Base-by-base conservation (phyloP, 2,329 filamentous ascomycete species). In the Aureobasidium sp. region DNA sequence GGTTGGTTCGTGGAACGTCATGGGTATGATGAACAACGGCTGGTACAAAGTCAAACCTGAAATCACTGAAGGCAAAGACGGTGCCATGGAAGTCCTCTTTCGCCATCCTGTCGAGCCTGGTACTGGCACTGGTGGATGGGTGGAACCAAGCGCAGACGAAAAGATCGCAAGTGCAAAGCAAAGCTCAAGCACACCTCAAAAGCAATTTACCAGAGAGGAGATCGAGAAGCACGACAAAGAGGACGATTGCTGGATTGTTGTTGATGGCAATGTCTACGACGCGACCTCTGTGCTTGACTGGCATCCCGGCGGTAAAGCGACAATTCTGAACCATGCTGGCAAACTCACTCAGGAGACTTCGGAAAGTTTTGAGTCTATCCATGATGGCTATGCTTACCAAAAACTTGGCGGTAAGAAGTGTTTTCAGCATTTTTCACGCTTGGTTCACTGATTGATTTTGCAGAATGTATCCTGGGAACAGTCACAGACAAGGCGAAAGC, bases 1-100 rank as follows among this genome's bases (percentile, higher is more conserved):
- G 52, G 10, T 44, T n/a, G 54, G 54, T 3, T 70, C 68, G 4
- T 82, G 79, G 79, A 82, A 81, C 62, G 71, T 79, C 1, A 74
- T 78, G 75, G 79, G 77, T 10, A 81, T 82, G 78, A 81, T 83
- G 79, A 83, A 82, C 67, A 82, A 82, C 48, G 76, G 75, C 63
- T 79, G 76, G 76, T 81, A 81, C 63, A 63, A 69, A 1, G 75
- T 82, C 15, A 75, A 74, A 49, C 68, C 75, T 0, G 74, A 78
- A 37, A 73, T 77, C 4, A 61, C 69, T 0, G 68, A 73, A n/a
- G 68, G 70, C 15, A 64, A 69, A 16, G 66, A 75, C 2, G 44
- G 41, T 7, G 69, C 71, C 10, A 71, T 80, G 4, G 61, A 74
- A n/a, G 39, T 59, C 0, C 45, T 59, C 10, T 82, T 81, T 66